Base-by-base conservation (phyloP, 805 yeast genomes). In the Teunomyces atbi region DNA sequence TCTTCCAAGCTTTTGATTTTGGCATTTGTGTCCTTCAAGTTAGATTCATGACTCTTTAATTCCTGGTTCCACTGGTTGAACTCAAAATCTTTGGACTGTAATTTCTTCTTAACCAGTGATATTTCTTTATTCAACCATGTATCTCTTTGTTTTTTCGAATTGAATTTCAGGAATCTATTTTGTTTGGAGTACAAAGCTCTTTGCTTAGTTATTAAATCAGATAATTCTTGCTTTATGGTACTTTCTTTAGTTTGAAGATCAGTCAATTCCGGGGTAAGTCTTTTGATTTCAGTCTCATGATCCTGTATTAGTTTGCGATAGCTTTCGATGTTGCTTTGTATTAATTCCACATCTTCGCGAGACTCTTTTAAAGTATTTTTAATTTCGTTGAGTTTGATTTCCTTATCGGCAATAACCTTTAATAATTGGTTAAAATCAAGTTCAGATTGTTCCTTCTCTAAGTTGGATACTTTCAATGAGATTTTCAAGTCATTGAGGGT, bases 121-220 rank as follows among this genome's bases (percentile, higher is more conserved):
- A 88, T 75, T 55, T 89, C 84, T 0, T 59, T 43, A 6, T 68
- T 58, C 12, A 91, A 70, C 92, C 95, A 88, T 2, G 49, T 37
- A 59, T 89, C 84, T 51, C 97, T 75, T 48, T 87, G 84, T 2
- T 64, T 57, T 50, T 74, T 74, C 12, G 77, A 63, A 1, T 61
- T 51, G 55, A 89, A 90, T 51, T 80, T 77, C 20, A 81, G 73
- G 47, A 77, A 78, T 42, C 90, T 79, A 35, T 86, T 88, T 55
- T 83, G 86, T 57, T 89, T 91, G 6, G 86, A 72, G 42, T 85
- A 78, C 4, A 91, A 61, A 11, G 73, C 65, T 52, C 86, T 71
- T 61, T 86, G 90, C 23, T 66, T 74, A 6, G 81, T 67, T 44
- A 72, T 75, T 18, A 76, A 54, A n/a, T 68, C 64, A 3, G 65